phyloP scores from a whole-genome alignment of 1,284 basidiomycete genomes.

The Apiotrichum mycotoxinovorans region DNA sequence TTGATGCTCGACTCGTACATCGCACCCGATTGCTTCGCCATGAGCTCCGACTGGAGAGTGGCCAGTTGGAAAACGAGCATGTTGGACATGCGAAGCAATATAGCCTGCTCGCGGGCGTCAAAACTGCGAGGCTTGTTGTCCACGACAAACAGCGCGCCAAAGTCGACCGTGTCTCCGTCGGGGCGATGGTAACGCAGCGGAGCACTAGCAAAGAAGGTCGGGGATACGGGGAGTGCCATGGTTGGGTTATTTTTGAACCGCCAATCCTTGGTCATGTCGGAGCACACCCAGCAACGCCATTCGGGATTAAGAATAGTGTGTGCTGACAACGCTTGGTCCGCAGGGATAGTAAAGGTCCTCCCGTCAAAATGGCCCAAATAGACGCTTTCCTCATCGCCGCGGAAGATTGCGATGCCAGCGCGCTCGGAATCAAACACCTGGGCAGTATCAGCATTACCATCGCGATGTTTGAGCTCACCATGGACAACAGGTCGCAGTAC shows the following conservation, averaged over 20 bases:
- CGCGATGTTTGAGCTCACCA: constrained; percentile 19
- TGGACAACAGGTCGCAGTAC: constrained; percentile 35
- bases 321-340: constrained; percentile 5
- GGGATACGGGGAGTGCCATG: background rate
- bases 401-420: constrained; percentile 15
- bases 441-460: background rate
- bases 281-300: constrained; percentile 29
- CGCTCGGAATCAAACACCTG: constrained; percentile 20
- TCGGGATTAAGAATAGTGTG: constrained; percentile 17
- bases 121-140: constrained; percentile 31
- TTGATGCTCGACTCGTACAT: constrained; percentile 42
- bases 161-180: constrained; percentile 26
- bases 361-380: background rate
- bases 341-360: background rate
- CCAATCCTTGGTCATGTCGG: constrained; percentile 38
- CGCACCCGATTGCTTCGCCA: constrained; percentile 29
- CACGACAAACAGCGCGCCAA: constrained; percentile 38
- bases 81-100: constrained; percentile 40
- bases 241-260: constrained; percentile 32
- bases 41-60: constrained; percentile 36
- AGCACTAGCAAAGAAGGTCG: constrained; percentile 34
- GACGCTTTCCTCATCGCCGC: constrained; percentile 12
- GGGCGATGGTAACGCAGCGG: constrained; percentile 32
- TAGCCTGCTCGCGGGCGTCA: constrained; percentile 26
- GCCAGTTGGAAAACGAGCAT: constrained; percentile 46